Base-by-base conservation (phyloP, 2,329 filamentous ascomycete species). In the Diaporthe citri region DNA sequence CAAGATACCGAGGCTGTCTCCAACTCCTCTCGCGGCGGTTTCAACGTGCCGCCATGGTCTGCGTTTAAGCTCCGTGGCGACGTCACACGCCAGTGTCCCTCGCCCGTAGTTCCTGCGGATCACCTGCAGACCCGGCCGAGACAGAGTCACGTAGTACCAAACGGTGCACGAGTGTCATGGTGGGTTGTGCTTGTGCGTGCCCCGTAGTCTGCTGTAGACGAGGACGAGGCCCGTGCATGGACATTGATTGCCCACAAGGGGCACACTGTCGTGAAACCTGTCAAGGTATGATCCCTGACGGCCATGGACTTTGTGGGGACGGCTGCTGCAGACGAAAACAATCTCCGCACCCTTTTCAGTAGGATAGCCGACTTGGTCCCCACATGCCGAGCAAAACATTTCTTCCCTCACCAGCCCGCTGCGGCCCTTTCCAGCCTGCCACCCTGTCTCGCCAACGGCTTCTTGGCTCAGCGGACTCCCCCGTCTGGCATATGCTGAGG, bases 281-380 rank as follows among this genome's bases (percentile, higher is more conserved):
- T 67, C 62, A 67, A 52, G 62, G 46, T 52, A 67, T 67, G 62
- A 67, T 52, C 62, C 62, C 64, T 67, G 64, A n/a, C 31, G 12
- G 31, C 25, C 39, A 46, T 46, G 25, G 25, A 64, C 25, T 48
- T 12, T 64, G 60, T 48, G 60, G 60, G 41, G 60, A 48, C 15
- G 15, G 25, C 31, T 20, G 46, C 46, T 52, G 31, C 13, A 15
- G 13, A 25, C 31, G 22, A 28, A 22, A 67, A 67, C 64, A 67
- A 67, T 67, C 64, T 67, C 64, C 64, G 64, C 64, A 67, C 46
- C 60, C 10, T 15, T 41, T 67, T 28, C 31, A 52, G 64, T 52
- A 67, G 39, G 43, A 67, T 67, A 67, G 62, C 62, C 64, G 46
- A 46, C 46, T 52, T 39, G 64, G 46, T 55, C 64, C 48, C 64